Evolutionary conservation across 805 yeast genomes (phyloP).

Genomic region (Metschnikowia drakensbergensis): DNA sequence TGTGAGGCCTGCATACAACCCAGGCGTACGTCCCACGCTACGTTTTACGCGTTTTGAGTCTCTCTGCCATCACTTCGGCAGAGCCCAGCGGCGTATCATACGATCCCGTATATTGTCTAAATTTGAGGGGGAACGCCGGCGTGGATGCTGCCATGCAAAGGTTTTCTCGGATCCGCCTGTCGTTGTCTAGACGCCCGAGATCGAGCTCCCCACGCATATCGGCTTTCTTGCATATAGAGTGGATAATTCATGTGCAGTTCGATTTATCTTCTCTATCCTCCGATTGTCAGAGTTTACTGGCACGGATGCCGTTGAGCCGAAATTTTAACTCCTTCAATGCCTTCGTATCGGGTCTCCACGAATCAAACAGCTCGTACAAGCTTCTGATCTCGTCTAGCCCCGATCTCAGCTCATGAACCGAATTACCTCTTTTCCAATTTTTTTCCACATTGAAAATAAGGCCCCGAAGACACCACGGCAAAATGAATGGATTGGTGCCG

Average conservation of each 20-base stretch:
- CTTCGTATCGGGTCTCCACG: slow-evolving; percentile 86
- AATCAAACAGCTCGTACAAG: slow-evolving; percentile 67
- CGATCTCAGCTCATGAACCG: slow-evolving; percentile 33
- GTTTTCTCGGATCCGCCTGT: background rate
- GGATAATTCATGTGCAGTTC: background rate
- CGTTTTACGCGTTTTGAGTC: slow-evolving; percentile 4
- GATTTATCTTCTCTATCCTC: background rate
- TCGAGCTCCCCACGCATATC: slow-evolving; percentile 1
- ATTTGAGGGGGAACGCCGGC: background rate
- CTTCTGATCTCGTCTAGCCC: slow-evolving; percentile 54
- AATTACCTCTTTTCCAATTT: slow-evolving; percentile 38
- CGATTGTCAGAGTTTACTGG: slow-evolving; percentile 32
- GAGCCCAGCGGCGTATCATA: background rate
- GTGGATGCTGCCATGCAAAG: background rate
- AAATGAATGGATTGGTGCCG: slow-evolving; percentile 75
- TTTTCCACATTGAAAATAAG: slow-evolving; percentile 54
- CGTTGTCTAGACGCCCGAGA: background rate
- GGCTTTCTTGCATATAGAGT: slow-evolving; percentile 3
- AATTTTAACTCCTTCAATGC: slow-evolving; percentile 80
- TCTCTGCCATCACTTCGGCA: background rate
- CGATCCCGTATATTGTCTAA: background rate
- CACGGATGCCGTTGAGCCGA: slow-evolving; percentile 54
- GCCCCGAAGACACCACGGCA: slow-evolving; percentile 94
- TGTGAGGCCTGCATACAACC: slow-evolving; percentile 1
- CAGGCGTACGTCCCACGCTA: slow-evolving; percentile 5